phyloP scores from a whole-genome alignment of 1,139 yeast genomes.

The Hyphopichia khmerensis region DNA sequence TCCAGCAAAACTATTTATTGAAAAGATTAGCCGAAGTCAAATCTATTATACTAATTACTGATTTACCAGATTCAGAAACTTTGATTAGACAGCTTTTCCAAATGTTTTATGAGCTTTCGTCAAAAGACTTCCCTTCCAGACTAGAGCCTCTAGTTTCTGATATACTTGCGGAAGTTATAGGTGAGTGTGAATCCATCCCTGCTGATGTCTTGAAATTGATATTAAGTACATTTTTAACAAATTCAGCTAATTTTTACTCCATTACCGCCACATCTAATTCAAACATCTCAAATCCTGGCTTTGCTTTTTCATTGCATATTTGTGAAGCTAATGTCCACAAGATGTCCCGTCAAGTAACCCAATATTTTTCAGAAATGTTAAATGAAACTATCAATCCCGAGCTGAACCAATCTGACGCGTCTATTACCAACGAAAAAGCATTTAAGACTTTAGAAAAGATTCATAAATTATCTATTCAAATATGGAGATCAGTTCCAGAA shows the following conservation, averaged over 20 bases:
- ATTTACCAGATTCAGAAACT: slow-evolving; percentile 61
- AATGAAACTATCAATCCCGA: slow-evolving; percentile 43
- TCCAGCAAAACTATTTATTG: slow-evolving; percentile 65
- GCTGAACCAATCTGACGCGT: slow-evolving; percentile 16
- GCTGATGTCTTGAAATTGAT: slow-evolving; percentile 60
- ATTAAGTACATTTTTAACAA: slow-evolving; percentile 47
- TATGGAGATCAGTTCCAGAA: slow-evolving; percentile 82
- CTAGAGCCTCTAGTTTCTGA: slow-evolving; percentile 64
- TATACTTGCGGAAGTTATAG: slow-evolving; percentile 70
- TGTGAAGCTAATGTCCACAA: slow-evolving; percentile 74
- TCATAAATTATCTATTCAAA: slow-evolving; percentile 61
- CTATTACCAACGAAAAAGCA: slow-evolving; percentile 18
- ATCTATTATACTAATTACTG: slow-evolving; percentile 76
- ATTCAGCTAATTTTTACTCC: slow-evolving; percentile 12
- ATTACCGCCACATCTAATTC: slow-evolving; percentile 13
- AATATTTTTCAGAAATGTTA: slow-evolving; percentile 74
- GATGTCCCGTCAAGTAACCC: slow-evolving; percentile 76
- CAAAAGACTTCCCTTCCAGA: slow-evolving; percentile 38
- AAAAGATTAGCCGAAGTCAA: slow-evolving; percentile 75
- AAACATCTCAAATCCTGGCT: slow-evolving; percentile 52
- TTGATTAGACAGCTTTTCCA: slow-evolving; percentile 59
- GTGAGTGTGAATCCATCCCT: slow-evolving; percentile 74
- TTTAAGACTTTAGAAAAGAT: slow-evolving; percentile 52
- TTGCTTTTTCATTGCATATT: slow-evolving; percentile 63
- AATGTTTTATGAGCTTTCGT: slow-evolving; percentile 56